A percentile compares a stretch with the other conserved stretches of the same genome.
These are phyloP conservation scores for Biancaea sappan DNA, from an alignment of 306 rosid genomes.

Conservation along the genomic window DNA sequence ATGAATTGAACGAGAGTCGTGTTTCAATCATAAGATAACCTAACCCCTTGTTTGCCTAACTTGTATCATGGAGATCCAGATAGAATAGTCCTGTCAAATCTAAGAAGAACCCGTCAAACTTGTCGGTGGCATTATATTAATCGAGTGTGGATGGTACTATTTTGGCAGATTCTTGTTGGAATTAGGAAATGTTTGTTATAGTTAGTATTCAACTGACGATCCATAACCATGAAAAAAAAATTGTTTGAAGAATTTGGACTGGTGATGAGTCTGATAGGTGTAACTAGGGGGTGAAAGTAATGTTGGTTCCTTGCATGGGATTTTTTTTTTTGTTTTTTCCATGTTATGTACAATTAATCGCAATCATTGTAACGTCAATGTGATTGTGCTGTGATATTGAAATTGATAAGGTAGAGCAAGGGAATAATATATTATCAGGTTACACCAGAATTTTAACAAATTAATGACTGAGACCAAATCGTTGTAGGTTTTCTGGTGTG, in stretches of 20 bases:
- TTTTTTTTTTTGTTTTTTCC: background rate
- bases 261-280: constrained; percentile 28
- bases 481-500: background rate
- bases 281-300: constrained; percentile 9
- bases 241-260: background rate
- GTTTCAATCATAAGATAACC: background rate
- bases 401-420: background rate
- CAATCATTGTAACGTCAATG: background rate
- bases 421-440: background rate
- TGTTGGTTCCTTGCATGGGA: background rate
- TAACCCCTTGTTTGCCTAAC: background rate
- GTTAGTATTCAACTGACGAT: background rate
- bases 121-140: no score
- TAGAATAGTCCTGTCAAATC: background rate
- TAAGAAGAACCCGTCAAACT: background rate
- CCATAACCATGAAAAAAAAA: background rate
- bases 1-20: background rate
- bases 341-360: background rate
- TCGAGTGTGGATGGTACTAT: background rate
- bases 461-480: background rate
- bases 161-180: background rate
- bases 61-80: background rate
- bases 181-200: background rate
- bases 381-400: background rate
- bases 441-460: background rate